phyloP scores from a whole-genome alignment of 805 yeast species.

The Ogataea naganishii region DNA sequence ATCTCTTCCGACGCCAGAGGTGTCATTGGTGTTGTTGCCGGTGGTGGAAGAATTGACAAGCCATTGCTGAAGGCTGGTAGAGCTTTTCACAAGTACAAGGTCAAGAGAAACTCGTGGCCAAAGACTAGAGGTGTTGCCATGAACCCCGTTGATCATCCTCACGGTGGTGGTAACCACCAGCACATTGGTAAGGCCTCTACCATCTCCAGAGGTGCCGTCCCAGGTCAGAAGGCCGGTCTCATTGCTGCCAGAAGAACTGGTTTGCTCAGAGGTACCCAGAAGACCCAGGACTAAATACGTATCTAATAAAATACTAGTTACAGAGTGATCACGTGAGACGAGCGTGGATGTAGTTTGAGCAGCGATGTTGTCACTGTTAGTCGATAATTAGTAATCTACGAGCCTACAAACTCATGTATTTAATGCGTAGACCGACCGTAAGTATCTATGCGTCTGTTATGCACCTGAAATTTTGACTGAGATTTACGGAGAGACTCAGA shows the following conservation, averaged over 20 bases:
- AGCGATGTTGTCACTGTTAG: too few species aligned
- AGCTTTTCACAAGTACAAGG: conserved; percentile 99
- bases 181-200: conserved; percentile 99
- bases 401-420: too few species aligned
- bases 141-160: conserved; percentile 99
- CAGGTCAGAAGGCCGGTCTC: conserved; percentile 99
- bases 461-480: too few species aligned
- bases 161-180: conserved; percentile 99
- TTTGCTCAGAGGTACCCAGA: conserved; percentile 98
- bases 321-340: too few species aligned
- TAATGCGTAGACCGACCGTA: too few species aligned
- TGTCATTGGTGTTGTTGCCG: conserved; percentile 99
- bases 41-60: conserved; percentile 99
- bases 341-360: too few species aligned
- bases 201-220: conserved; percentile 97
- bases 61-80: conserved; percentile 99
- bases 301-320: conserved; percentile 2
- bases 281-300: conserved; percentile 21
- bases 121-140: conserved; percentile 99
- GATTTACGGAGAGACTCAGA: too few species aligned
- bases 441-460: too few species aligned
- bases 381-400: too few species aligned
- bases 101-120: conserved; percentile 99
- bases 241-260: conserved; percentile 99
- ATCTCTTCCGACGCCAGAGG: conserved; percentile 96